A percentile compares a stretch with the other conserved stretches of the same genome.
Conservation (phyloP, 2,329 filamentous ascomycete species). For the Paraconiothyrium sp. region DNA sequence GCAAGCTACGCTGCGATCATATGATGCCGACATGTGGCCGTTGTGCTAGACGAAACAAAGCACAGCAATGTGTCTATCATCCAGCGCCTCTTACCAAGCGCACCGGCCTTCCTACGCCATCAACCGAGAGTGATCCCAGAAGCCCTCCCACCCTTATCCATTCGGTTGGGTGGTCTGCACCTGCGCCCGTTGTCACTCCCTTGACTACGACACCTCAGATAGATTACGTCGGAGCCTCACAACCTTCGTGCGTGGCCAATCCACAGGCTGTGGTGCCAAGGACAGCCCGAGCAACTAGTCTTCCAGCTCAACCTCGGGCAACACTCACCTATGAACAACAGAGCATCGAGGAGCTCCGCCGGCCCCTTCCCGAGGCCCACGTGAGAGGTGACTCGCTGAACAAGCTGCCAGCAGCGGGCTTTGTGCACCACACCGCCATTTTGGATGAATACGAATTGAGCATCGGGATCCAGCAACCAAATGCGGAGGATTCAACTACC, state of each 20-base stretch:
- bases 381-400: conserved; percentile 20
- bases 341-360: conserved; percentile 28
- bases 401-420: conserved; percentile 27
- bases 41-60: conserved; percentile 39
- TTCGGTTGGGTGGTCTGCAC: conserved; percentile 13
- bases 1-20: conserved; percentile 49
- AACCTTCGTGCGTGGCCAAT: conserved; percentile 2
- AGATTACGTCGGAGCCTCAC: conserved; percentile 1
- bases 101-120: conserved; percentile 24
- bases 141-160: conserved; percentile 18
- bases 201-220: background rate
- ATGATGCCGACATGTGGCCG: conserved; percentile 47
- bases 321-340: conserved; percentile 23
- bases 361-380: conserved; percentile 24
- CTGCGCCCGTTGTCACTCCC: conserved; percentile 1
- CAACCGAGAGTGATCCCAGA: conserved; percentile 20
- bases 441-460: conserved; percentile 39
- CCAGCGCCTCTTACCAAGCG: conserved; percentile 46
- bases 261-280: conserved; percentile 10
- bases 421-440: conserved; percentile 39
- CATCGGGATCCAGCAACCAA: conserved; percentile 33
- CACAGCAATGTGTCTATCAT: conserved; percentile 47
- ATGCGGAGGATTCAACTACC: background rate
- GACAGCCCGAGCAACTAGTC: conserved; percentile 25
- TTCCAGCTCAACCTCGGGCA: conserved; percentile 27